Conservation (phyloP, 225 moss, liverwort and hornwort species). For the Rhytidiadelphus loreus region DNA sequence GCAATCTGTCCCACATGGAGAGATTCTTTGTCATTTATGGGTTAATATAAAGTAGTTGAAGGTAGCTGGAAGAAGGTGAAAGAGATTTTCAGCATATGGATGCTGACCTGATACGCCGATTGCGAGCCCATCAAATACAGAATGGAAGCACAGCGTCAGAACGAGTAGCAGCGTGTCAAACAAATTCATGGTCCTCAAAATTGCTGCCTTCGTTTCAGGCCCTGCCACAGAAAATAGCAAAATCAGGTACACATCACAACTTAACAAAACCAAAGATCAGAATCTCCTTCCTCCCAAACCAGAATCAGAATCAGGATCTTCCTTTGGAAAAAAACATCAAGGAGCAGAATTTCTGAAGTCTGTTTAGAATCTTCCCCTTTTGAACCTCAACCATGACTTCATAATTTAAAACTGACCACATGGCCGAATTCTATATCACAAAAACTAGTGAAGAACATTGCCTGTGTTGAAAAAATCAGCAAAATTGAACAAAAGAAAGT, state of each 20-base stretch:
- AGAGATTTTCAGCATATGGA: not conserved
- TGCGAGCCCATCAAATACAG: slow-evolving; percentile 76
- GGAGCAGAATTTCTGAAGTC: not conserved
- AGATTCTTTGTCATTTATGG: too few relatives aligned
- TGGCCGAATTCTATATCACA: not conserved
- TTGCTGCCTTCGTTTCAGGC: slow-evolving; percentile 41
- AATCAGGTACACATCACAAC: not conserved
- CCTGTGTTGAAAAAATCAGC: not conserved
- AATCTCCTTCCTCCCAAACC: not conserved
- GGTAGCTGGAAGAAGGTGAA: not conserved
- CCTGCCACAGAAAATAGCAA: not conserved
- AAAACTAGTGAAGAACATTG: not conserved
- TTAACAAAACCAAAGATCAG: not conserved
- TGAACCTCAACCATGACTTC: not conserved
- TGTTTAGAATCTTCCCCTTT: not conserved
- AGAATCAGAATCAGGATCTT: not conserved
- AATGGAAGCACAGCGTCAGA: slow-evolving; percentile 71
- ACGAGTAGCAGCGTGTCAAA: slow-evolving; percentile 61
- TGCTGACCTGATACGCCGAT: slow-evolving; percentile 61
- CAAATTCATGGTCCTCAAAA: slow-evolving; percentile 41
- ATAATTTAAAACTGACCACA: not conserved
- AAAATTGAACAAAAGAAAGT: not conserved
- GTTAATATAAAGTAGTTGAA: not conserved
- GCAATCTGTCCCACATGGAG: too few relatives aligned
- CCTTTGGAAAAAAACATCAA: too few relatives aligned